Conservation (phyloP, 257 asterid genomes). For the Penstemon eatonii region DNA sequence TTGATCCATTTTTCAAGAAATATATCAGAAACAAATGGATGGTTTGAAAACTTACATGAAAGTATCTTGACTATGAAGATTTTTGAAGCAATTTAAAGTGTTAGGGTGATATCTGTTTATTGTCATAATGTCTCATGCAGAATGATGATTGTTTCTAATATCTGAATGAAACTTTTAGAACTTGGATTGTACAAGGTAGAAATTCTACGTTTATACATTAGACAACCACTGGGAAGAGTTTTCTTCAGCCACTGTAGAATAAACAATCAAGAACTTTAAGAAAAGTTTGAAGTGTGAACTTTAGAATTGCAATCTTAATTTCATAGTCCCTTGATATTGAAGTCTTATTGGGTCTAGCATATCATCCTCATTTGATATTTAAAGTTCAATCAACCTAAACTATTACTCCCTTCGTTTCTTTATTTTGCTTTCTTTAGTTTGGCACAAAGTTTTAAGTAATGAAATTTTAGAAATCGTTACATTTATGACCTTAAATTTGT, state of each 20-base stretch:
- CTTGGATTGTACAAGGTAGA: background rate
- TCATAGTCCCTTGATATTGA: background rate
- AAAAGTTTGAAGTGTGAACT: background rate
- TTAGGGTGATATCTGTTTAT: no score
- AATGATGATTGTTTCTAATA: background rate
- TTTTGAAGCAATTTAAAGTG: background rate
- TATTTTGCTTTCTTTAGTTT: no score
- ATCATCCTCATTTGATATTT: background rate
- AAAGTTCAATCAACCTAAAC: background rate
- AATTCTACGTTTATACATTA: background rate
- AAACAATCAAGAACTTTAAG: background rate
- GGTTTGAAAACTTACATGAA: no score
- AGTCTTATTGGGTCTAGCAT: background rate
- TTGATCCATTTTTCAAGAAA: no score
- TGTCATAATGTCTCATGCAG: background rate
- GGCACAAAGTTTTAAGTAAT: no score
- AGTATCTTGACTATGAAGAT: background rate
- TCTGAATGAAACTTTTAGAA: background rate
- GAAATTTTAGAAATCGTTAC: no score
- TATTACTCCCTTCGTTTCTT: no score
- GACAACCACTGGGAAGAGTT: background rate
- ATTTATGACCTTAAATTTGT: no score
- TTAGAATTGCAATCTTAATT: background rate
- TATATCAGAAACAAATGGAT: no score
- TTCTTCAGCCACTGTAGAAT: background rate